Base-by-base conservation (phyloP, 2,329 filamentous ascomycete genomes). In the Ophiostoma ulmi region DNA sequence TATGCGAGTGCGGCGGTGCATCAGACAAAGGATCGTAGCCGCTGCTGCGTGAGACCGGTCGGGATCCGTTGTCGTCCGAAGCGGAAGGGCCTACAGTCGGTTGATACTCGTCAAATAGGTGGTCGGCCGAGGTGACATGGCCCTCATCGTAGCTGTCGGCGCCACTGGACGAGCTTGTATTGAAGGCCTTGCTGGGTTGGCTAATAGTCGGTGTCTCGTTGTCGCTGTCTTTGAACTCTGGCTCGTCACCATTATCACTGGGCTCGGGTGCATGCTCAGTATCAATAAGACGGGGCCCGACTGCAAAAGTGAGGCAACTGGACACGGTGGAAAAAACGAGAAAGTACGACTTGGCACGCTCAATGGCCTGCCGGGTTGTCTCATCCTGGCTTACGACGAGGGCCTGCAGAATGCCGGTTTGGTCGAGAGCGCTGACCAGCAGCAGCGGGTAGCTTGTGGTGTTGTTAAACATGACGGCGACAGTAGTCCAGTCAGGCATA, bases 281-380 rank as follows among this genome's bases (percentile, higher is more conserved):
- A 73, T 86, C 84, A 66, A 90, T 81, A 55, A 90, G 79, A 14
- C 83, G 80, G 0, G 88, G 88, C 0, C 88, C 88, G 3, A 90
- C 79, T 0, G 86, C 86, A 76, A 90, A 91, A 0, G 88, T 90
- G 72, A 90, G 78, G 69, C 84, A 86, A 75, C 88, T 89, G 61
- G 83, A 84, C 11, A 90, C 81, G 70, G 89, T 89, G 3, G 88
- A 84, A 73, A 88, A 90, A 72, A 91, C 84, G 3, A 91, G 78
- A 75, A 91, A 90, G 77, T 89, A 91, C 17, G 85, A 86, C 75
- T 89, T 87, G 7, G 87, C 87, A 11, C 88, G 81, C 69, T 85
- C 82, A 14, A 90, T 80, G 0, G 86, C 86, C 3, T 80, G 79
- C 1, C 78, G 74, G 1, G 79, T 80, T 77, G 73, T 84, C n/a